Conservation (phyloP, 2,329 filamentous ascomycete genomes). For the Ophiostoma pallidulum region DNA sequence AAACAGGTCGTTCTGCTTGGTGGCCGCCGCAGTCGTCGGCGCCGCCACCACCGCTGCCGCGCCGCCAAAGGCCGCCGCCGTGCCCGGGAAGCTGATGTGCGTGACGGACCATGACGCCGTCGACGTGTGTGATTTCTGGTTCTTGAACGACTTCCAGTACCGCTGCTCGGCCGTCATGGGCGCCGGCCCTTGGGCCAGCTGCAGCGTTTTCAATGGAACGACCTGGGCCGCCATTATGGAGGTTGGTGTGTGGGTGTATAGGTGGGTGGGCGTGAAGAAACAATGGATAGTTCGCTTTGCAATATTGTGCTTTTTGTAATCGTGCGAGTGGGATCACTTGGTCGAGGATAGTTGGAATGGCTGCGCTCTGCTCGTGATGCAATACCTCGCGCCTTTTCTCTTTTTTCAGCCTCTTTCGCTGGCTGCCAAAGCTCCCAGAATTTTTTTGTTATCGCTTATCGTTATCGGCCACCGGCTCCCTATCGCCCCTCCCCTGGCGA, state of each 20-base stretch:
- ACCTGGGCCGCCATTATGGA: constrained; percentile 91
- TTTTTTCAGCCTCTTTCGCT: too few species aligned
- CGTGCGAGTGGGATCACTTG: too few species aligned
- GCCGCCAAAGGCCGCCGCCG: constrained; percentile 28
- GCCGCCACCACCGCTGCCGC: constrained; percentile 31
- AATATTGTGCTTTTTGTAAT: too few species aligned
- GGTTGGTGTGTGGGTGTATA: constrained; percentile 15
- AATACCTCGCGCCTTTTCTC: too few species aligned
- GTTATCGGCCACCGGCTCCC: constrained; percentile 7
- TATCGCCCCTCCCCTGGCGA: too few species aligned
- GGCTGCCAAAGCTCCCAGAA: constrained; percentile 1
- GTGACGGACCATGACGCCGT: constrained; percentile 85
- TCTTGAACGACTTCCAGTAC: constrained; percentile 95
- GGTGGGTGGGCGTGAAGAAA: background rate
- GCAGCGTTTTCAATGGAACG: constrained; percentile 67
- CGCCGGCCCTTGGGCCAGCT: constrained; percentile 72
- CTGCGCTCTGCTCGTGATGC: too few species aligned
- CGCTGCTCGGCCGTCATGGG: constrained; percentile 83
- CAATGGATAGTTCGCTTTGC: too few species aligned
- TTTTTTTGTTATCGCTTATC: constrained; percentile 7
- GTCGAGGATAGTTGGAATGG: too few species aligned
- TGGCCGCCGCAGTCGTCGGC: constrained; percentile 30
- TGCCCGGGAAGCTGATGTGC: constrained; percentile 66
- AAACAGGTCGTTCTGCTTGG: constrained; percentile 60
- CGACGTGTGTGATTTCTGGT: constrained; percentile 79